Evolutionary conservation across 2,329 filamentous ascomycete species (phyloP), one percentile per base, ranked within the genome.

Genomic region (Sphaerulina vaccinii): DNA sequence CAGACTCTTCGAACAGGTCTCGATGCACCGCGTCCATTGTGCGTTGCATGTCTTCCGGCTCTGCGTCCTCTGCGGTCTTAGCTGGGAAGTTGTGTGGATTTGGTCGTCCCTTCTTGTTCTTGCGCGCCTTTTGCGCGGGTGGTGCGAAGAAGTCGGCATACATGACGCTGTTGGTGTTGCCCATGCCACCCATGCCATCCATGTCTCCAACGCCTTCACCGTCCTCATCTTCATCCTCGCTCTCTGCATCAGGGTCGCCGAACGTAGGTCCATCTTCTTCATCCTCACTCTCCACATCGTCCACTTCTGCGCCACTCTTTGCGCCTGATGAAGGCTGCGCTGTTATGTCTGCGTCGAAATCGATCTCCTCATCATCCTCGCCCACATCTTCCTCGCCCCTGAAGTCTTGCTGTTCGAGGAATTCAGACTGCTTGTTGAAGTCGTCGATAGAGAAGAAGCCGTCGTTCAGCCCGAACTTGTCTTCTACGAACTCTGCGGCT

Each of bases 371-470:
- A 46, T 95, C 90, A 68, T 85, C 90, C 54, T 81, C 87, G 46
- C 78, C 79, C 56, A 86, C 87, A 50, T 86, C 86, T 62, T 87
- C 85, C 60, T 92, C 88, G 22, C 87, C 90, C 57, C 81, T 79
- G 22, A 82, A 81, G 68, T 97, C 92, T 69, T 90, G 87, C 58
- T 88, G 84, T 70, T 99, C 93, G 42, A 96, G 84, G 67, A 86
- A 87, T 64, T 95, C 89, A 1, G 90, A 89, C 67, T 95, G 88
- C 68, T 86, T 89, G 77, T 99, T 99, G 80, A 99, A 99, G 54
- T 95, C 85, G 64, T 97, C 91, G 63, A 99, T 92, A 13, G 90
- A 95, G 74, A 99, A 99, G 75, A 99, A 99, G 4, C 90, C 92
- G 66, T 99, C 93, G 65, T 99, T 97, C 24, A 99, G 81, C 5